A percentile compares a stretch with the other conserved stretches of the same genome.
Evolutionary conservation across 176 grass and related monocot species (phyloP).

Genomic region (Aegilops longissima): DNA sequence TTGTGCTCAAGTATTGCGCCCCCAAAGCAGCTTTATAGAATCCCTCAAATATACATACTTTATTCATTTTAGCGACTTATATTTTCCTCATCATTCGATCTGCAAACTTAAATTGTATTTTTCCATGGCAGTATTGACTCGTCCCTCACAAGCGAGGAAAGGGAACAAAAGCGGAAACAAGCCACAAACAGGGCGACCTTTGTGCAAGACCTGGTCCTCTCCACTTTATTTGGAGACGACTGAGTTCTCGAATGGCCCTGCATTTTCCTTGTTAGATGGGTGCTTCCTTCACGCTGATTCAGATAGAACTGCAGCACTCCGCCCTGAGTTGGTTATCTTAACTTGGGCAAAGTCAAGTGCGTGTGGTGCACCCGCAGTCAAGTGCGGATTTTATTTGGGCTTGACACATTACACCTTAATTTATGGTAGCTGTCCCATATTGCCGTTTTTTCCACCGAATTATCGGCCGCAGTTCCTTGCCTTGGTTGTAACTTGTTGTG

Average conservation of each 20-base stretch:
- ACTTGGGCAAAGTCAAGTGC: not conserved
- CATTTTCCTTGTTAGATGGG: slow-evolving; percentile 27
- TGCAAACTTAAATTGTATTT: not conserved
- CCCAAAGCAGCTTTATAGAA: not conserved
- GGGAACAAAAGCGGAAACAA: slow-evolving; percentile 91
- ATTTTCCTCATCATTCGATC: not conserved
- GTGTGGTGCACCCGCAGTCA: not conserved
- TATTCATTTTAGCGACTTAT: not conserved
- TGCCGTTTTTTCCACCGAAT: slow-evolving; percentile 27
- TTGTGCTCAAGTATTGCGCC: not conserved
- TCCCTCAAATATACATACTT: not conserved
- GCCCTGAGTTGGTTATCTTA: slow-evolving; percentile 16
- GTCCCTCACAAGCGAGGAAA: slow-evolving; percentile 79
- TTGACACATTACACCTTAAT: slow-evolving; percentile 33
- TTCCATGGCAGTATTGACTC: slow-evolving; percentile 61
- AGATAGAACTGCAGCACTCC: not conserved
- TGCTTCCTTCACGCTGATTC: slow-evolving; percentile 13
- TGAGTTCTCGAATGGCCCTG: slow-evolving; percentile 28
- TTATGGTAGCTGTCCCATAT: slow-evolving; percentile 34
- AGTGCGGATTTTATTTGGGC: slow-evolving; percentile 24
- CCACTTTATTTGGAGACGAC: slow-evolving; percentile 84
- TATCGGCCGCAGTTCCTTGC: slow-evolving; percentile 5
- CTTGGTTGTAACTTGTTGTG: slow-evolving; percentile 15
- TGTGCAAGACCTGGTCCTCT: slow-evolving; percentile 71
- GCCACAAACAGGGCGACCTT: slow-evolving; percentile 72